Base-by-base conservation (phyloP, 495 filamentous ascomycete species). In the Pseudevernia furfuracea region DNA sequence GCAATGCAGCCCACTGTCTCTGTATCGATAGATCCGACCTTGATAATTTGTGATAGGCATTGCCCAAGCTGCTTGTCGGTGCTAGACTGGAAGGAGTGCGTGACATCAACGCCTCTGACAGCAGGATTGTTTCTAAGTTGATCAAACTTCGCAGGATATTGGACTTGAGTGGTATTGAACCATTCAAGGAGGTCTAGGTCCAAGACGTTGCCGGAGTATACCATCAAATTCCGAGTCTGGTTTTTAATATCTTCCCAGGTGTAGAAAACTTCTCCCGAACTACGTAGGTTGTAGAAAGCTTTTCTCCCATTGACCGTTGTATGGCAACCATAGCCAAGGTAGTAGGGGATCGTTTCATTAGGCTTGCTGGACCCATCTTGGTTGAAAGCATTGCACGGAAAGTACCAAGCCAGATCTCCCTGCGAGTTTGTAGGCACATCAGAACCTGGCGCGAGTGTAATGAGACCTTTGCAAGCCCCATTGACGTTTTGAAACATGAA, bases 401-500 rank as follows among this genome's bases (percentile, higher is more conserved):
- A 96, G 73, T 99, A 99, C 92, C 94, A 99, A 0, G 88, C 95
- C 61, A 99, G 76, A 64, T 96, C 84, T 3, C 86, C 84, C 60
- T 81, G 78, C 4, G 71, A 75, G 69, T 96, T 85, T 0, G 87
- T 89, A 3, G 92, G 92, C 15, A 99, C 85, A 69, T 88, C 87
- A 4, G 93, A 93, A 28, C 77, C 81, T 4, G 80, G 75, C 4
- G 85, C 82, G 1, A 80, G 75, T 3, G 82, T 96, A 70, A 99
- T 96, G 9, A 97, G 74, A 4, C 83, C 90, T 75, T 97, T 99
- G 82, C 95, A 99, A 60, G 89, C 89, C 23, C 94, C 95, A 69
- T 99, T 99, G 72, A 99, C 95, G 69, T 97, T 94, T 73, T 99
- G 95, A 77, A 99, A 99, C 70, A 97, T 78, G 74, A 99, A 99